Conservation (phyloP, 257 asterid species). For the Solanum virginianum region DNA sequence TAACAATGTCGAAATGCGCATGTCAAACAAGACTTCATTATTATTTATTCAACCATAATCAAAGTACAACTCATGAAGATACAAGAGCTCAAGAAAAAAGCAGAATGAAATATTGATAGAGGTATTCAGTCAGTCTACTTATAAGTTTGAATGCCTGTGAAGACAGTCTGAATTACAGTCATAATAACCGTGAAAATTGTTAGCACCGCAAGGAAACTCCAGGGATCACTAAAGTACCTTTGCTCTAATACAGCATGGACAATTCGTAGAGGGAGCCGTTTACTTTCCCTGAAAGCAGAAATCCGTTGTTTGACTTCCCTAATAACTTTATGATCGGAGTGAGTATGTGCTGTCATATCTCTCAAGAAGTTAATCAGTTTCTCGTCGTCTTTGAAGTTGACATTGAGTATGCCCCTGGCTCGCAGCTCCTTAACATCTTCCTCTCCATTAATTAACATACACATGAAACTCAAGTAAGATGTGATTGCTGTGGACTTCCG, state of each 20-base stretch:
- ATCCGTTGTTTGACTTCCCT: neutral
- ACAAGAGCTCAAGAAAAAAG: neutral
- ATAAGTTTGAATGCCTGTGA: neutral
- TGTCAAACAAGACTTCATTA: too few relatives aligned
- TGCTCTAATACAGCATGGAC: neutral
- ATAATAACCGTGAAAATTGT: neutral
- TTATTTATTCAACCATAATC: neutral
- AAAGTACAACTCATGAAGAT: neutral
- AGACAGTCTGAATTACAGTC: neutral
- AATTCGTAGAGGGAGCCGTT: neutral
- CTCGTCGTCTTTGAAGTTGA: neutral
- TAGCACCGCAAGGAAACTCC: neutral
- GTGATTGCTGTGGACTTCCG: neutral
- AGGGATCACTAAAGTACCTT: neutral
- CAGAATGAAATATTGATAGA: neutral
- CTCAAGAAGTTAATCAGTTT: neutral
- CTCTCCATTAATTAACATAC: neutral
- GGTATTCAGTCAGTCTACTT: neutral
- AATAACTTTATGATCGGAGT: neutral
- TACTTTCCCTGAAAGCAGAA: neutral
- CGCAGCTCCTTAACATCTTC: neutral
- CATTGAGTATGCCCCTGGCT: neutral
- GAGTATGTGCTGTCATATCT: neutral
- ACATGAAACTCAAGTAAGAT: neutral
- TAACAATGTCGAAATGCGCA: neutral